Conservation (phyloP, 2,329 filamentous ascomycete genomes). For the Parastagonospora avenae region DNA sequence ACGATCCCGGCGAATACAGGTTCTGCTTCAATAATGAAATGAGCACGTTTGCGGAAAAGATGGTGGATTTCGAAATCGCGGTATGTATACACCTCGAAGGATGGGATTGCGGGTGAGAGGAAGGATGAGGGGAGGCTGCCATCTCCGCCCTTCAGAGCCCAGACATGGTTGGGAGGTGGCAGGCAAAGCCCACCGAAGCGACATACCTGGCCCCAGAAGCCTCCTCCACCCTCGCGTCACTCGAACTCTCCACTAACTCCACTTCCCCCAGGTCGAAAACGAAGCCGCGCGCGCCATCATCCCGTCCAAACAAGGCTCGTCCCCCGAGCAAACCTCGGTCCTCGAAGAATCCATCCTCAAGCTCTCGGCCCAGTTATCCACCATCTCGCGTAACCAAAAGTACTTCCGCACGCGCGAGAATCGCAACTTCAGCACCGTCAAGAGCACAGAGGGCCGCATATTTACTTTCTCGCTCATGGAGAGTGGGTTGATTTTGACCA, state of each 20-base stretch:
- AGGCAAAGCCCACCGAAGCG: too few species aligned
- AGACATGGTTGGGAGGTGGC: too few species aligned
- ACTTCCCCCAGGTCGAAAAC: constrained; percentile 75
- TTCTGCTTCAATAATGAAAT: constrained; percentile 99
- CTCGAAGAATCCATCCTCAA: constrained; percentile 96
- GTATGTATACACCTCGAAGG: constrained; percentile 59
- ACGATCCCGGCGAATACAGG: constrained; percentile 83
- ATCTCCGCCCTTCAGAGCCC: too few species aligned
- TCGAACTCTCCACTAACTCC: not conserved
- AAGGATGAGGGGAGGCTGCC: not conserved
- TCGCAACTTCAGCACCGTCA: constrained; percentile 96
- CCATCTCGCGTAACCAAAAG: constrained; percentile 95
- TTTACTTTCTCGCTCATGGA: constrained; percentile 98
- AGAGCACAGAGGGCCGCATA: constrained; percentile 93
- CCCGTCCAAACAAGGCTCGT: constrained; percentile 85
- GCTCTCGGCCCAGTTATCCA: constrained; percentile 88
- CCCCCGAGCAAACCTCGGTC: constrained; percentile 83
- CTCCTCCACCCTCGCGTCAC: too few species aligned
- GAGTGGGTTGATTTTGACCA: constrained; percentile 85
- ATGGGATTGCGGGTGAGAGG: not conserved
- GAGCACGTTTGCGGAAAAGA: constrained; percentile 96
- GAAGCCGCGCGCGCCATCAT: constrained; percentile 78
- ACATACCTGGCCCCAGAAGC: too few species aligned
- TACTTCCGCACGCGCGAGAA: constrained; percentile 99
- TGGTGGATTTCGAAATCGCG: constrained; percentile 96